Evolutionary conservation across 805 yeast genomes (phyloP).

Genomic region (Kodamaea jinghongensis): DNA sequence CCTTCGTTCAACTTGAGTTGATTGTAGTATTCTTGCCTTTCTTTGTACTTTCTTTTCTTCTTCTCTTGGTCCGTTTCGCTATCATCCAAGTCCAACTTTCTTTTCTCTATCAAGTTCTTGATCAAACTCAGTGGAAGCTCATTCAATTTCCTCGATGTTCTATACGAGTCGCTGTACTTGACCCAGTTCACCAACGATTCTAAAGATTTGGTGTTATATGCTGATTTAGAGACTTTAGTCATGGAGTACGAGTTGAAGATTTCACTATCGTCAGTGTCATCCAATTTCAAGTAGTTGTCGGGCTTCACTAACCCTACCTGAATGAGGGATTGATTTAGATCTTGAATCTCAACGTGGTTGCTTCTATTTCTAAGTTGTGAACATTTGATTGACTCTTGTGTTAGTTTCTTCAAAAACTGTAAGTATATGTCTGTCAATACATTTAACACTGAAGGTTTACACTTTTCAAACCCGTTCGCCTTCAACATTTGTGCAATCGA

Average conservation of each 20-base stretch:
- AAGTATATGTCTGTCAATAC: conserved; percentile 74
- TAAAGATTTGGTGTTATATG: conserved; percentile 34
- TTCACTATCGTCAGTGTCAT: conserved; percentile 16
- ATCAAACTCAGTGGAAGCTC: conserved; percentile 31
- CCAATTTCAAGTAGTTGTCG: conserved; percentile 50
- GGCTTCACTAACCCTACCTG: conserved; percentile 64
- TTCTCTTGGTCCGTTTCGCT: conserved; percentile 34
- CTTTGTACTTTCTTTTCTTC: conserved; percentile 32
- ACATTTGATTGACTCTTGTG: conserved; percentile 47
- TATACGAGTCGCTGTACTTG: conserved; percentile 25
- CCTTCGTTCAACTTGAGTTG: conserved; percentile 29
- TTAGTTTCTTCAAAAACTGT: conserved; percentile 56
- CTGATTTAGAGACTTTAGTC: conserved; percentile 15
- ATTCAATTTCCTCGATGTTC: conserved; percentile 22
- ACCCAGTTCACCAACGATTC: conserved; percentile 41
- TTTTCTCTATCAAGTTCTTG: conserved; percentile 35
- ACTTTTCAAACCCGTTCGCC: conserved; percentile 80
- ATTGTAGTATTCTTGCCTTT: conserved; percentile 40
- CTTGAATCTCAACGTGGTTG: conserved; percentile 54
- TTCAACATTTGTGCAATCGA: conserved; percentile 59
- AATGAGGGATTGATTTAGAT: conserved; percentile 67
- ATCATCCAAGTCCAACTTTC: conserved; percentile 35
- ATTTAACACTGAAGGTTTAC: conserved; percentile 69
- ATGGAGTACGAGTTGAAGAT: conserved; percentile 13
- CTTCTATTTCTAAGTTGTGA: conserved; percentile 42